Base-by-base conservation (phyloP, 805 yeast species). In the Maudiozyma bulderi region DNA sequence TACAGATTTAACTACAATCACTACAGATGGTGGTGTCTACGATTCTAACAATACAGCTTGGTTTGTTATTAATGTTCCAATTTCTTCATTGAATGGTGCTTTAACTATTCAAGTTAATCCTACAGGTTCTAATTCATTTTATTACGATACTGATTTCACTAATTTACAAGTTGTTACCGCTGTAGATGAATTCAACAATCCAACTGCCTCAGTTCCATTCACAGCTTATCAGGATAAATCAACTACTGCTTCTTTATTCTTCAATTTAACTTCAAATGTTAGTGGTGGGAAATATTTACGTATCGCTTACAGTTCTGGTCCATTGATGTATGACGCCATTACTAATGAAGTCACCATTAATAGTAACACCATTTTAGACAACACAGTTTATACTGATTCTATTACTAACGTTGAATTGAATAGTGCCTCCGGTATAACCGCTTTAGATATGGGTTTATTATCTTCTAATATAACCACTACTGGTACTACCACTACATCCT, bases 201-300 rank as follows among this genome's bases (percentile, higher is more conserved):
- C 68, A 44, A 35, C 52, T 3, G 50, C 48, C n/a, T 46, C 52
- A 5, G 49, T 53, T 26, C 61, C 64, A 44, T 53, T 59, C 26
- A 54, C 63, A 7, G 59, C 66, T 7, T 43, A 50, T n/a, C 46
- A 43, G 6, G 66, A 63, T 45, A 29, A 47, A 15, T 64, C 68
- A 3, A 58, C 60, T 39, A 45, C 50, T n/a, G 47, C 54, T 15
- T 40, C 52, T 8, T 55, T 62, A 30, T 48, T 48, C 38, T 47
- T 60, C 29, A 44, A 47, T 6, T 51, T 64, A 37, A 47, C 49
- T 28, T 51, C 65, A 3, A 58, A 50, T n/a, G 45, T 62, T 33
- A 56, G 58, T 37, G 67, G 66, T 40, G 66, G 68, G 31, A 52
- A 55, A 38, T 59, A 54, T 35, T 40, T 63, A 14, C 62, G 66